Base-by-base conservation (phyloP, 164 flowering plant genomes). In the Nymphaea colorata region DNA sequence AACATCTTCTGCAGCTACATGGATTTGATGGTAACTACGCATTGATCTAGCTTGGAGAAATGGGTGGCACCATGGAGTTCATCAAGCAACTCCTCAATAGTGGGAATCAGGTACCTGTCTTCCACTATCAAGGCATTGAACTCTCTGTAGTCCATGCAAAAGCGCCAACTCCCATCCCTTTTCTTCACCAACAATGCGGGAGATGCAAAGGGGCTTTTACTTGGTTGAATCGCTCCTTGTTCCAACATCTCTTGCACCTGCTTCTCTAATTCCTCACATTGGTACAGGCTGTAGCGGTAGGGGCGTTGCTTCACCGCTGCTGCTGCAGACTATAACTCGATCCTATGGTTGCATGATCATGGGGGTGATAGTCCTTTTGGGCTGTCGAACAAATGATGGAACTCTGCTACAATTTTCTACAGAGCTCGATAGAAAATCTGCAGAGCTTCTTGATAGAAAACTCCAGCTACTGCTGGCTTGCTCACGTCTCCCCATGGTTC, bases 11-110 rank as follows among this genome's bases (percentile, higher is more conserved):
- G 68, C 43, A 18, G 47, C 42, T 36, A 66, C 43, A 3, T n/a
- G 60, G 4, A 66, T 53, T 53, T 66, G 44, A 41, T 66, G 53
- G 55, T 43, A 65, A 11, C 62, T 2, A 42, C 43, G 5, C 44
- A 15, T 1, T 47, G 42, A 66, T 66, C 61, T 17, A 66, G 44
- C 44, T 66, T 66, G 6, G 68, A 17, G 61, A 66, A 66, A n/a
- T 17, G 53, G 18, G 61, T 0, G 16, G 61, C 44, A 43, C 61
- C 61, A 66, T 66, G 62, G 16, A 66, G 43, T 66, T 66, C 43
- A 17, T 66, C 68, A 1, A 55, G 61, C 59, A 66, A 15, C 11
- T 55, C 68, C 4, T 66, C 68, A 6, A 66, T 53, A 17, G 53
- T 66, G 25, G 62, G 68, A 25, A 25, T 25, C 36, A 25, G 1